Conservation (phyloP, 148 eudicot species). For the Oxyria digyna region DNA sequence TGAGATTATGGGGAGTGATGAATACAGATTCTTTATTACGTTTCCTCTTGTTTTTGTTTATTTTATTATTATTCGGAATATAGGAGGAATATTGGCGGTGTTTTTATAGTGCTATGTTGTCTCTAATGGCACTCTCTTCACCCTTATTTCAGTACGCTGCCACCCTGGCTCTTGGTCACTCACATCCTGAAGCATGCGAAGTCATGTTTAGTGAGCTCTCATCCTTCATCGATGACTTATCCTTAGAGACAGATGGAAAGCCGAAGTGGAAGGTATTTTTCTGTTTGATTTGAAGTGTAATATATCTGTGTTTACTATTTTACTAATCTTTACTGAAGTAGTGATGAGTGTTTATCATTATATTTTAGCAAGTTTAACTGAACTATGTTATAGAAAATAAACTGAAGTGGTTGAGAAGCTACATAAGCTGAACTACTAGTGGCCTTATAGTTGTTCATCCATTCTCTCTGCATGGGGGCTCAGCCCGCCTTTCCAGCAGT, state of each 20-base stretch:
- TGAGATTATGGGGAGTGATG: not conserved
- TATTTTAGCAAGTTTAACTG: not conserved
- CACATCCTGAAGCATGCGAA: constrained; percentile 88
- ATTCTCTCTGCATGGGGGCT: not conserved
- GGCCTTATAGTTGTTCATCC: not conserved
- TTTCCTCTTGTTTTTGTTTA: not conserved
- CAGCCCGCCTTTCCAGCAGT: not conserved
- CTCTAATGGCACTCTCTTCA: not conserved
- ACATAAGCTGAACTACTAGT: not conserved
- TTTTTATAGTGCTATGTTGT: not conserved
- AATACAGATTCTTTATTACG: not conserved
- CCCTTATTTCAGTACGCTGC: constrained; percentile 68
- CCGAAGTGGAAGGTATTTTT: constrained; percentile 95
- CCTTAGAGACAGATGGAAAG: constrained; percentile 85
- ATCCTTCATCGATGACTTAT: constrained; percentile 74
- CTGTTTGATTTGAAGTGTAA: not conserved
- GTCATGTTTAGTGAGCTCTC: constrained; percentile 90
- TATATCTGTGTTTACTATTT: not conserved
- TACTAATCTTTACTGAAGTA: not conserved
- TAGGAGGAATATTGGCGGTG: not conserved
- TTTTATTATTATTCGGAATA: not conserved
- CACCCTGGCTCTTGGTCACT: constrained; percentile 98
- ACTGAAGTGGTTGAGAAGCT: not conserved
- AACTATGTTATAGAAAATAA: not conserved
- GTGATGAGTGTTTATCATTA: not conserved